Base-by-base conservation (phyloP, 2,329 filamentous ascomycete species). In the Beauveria australis region DNA sequence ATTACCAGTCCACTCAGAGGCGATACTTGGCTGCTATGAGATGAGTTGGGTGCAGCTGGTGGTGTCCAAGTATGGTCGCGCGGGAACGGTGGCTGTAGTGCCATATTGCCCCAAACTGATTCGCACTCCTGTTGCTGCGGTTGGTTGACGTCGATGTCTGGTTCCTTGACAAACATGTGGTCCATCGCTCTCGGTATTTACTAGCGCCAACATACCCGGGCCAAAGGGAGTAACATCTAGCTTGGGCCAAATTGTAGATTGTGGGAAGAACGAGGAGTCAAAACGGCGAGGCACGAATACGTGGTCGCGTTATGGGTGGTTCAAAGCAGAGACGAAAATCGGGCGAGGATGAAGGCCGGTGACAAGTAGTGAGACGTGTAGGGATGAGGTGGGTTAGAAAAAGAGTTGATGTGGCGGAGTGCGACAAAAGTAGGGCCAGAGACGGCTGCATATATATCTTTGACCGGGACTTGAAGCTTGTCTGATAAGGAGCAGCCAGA, bases 1-100 rank as follows among this genome's bases (percentile, higher is more conserved):
- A 66, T 64, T 41, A 75, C 78, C 68, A 80, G 74, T 63, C 75
- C 77, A 70, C 81, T 83, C 65, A 79, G 74, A 46, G 81, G 81
- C 43, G 81, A 84, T 60, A 83, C 69, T 65, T 81, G 81, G 48
- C 79, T 78, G 14, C 75, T 74, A 41, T 75, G 75, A 53, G 67
- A 68, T 40, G 66, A 66, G 41, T 66, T 62, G 54, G 61, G 47
- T 14, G 67, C 63, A 10, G 69, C 69, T 12, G 69, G 65, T 40
- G 33, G 44, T n/a, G 53, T 53, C 53, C 53, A 57, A 28, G 53
- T 47, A 16, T 14, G 48, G 12, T 53, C 60, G 41, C 5, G 33
- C 16, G 54, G 16, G 33, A 48, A 12, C 16, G 52, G 4, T 55
- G 49, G 9, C 12, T 28, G 53, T 9, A 53, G 33, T 24, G 53